These are phyloP conservation scores for Persicaria tinctoria DNA, from an alignment of 148 eudicot genomes.

Conservation along the genomic window DNA sequence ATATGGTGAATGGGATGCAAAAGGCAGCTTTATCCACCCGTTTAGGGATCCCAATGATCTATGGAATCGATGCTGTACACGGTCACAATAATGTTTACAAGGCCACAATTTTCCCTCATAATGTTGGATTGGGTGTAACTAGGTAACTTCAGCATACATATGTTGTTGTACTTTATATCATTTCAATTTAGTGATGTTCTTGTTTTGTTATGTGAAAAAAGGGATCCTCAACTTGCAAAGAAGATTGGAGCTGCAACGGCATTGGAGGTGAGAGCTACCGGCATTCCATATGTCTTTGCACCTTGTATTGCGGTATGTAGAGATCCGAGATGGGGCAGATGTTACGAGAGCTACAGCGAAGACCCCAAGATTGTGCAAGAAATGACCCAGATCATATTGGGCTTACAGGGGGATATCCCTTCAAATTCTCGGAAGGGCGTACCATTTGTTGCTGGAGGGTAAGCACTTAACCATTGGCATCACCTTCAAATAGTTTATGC, in stretches of 20 bases:
- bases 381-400: constrained; percentile 67
- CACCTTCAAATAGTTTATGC: background rate
- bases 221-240: constrained; percentile 62
- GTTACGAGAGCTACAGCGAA: constrained; percentile 83
- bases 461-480: constrained; percentile 18
- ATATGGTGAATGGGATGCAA: constrained; percentile 77
- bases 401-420: constrained; percentile 80
- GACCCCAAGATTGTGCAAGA: constrained; percentile 59
- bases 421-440: constrained; percentile 40
- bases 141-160: constrained; percentile 29
- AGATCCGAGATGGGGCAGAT: constrained; percentile 94
- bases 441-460: constrained; percentile 66
- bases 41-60: constrained; percentile 75
- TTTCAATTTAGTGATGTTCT: background rate
- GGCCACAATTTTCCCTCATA: constrained; percentile 84
- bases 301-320: constrained; percentile 74
- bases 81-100: constrained; percentile 68
- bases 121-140: constrained; percentile 74
- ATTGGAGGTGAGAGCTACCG: constrained; percentile 76
- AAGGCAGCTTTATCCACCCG: constrained; percentile 63
- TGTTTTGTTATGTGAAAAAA: constrained; percentile 16
- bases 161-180: background rate
- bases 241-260: constrained; percentile 80
- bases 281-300: constrained; percentile 64
- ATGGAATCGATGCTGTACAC: constrained; percentile 91